Conservation (phyloP, 2,329 filamentous ascomycete species). For the Sporothrix variecibatus region DNA sequence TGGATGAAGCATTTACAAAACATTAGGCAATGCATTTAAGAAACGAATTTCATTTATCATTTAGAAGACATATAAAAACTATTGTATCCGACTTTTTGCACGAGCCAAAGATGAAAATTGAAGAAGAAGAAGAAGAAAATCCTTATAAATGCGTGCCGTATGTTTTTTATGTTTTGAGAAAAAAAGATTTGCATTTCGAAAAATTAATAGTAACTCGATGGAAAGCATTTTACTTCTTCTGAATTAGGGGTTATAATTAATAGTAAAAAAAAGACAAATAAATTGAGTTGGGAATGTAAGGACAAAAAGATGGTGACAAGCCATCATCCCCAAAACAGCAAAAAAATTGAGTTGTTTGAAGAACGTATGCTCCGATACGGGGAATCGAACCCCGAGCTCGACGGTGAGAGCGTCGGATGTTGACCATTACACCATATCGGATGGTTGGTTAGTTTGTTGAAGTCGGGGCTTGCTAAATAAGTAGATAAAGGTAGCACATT, state of each 20-base stretch:
- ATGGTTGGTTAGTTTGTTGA: slow-evolving; percentile 16
- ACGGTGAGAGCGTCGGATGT: slow-evolving; percentile 31
- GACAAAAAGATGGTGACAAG: background rate
- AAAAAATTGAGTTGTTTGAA: background rate
- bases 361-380: slow-evolving; percentile 27
- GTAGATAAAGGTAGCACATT: background rate
- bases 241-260: too few relatives aligned
- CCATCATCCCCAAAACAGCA: background rate
- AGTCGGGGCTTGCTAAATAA: background rate
- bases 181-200: too few relatives aligned
- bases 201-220: too few relatives aligned
- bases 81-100: background rate
- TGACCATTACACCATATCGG: slow-evolving; percentile 31
- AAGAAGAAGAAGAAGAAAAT: too few relatives aligned
- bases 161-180: too few relatives aligned
- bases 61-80: background rate
- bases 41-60: background rate
- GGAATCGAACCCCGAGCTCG: slow-evolving; percentile 31
- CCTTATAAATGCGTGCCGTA: too few relatives aligned
- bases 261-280: too few relatives aligned
- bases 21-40: background rate
- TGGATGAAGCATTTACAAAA: background rate
- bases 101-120: too few relatives aligned
- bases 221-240: too few relatives aligned
- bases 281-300: background rate